These are phyloP conservation scores for Neocatenulostroma microsporum DNA, from an alignment of 2,329 filamentous ascomycete species.

Conservation along the genomic window DNA sequence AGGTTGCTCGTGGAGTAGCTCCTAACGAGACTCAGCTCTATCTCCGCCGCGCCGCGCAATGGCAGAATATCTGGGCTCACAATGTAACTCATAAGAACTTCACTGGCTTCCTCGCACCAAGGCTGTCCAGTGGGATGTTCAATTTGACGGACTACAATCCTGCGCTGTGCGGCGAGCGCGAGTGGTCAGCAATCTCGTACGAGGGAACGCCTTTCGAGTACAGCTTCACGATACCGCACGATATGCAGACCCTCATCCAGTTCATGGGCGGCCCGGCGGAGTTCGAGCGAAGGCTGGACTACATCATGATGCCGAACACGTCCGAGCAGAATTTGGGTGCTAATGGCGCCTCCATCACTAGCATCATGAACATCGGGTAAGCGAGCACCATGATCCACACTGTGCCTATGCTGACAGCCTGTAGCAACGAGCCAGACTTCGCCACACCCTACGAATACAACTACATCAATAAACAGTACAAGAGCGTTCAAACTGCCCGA, in stretches of 20 bases:
- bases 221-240: slow-evolving; percentile 37
- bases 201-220: slow-evolving; percentile 31
- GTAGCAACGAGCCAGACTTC: slow-evolving; percentile 27
- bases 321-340: slow-evolving; percentile 28
- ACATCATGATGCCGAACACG: slow-evolving; percentile 34
- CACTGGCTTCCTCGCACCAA: slow-evolving; percentile 25
- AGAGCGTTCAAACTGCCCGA: slow-evolving; percentile 20
- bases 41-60: slow-evolving; percentile 32
- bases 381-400: background rate
- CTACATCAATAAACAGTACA: slow-evolving; percentile 27
- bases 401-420: background rate
- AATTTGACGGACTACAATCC: slow-evolving; percentile 34
- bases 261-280: slow-evolving; percentile 35
- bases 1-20: slow-evolving; percentile 34
- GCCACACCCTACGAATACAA: slow-evolving; percentile 28
- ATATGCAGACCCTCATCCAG: slow-evolving; percentile 35
- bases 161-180: slow-evolving; percentile 35
- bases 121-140: slow-evolving; percentile 22
- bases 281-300: slow-evolving; percentile 36
- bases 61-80: slow-evolving; percentile 37
- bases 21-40: slow-evolving; percentile 35
- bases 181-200: slow-evolving; percentile 36
- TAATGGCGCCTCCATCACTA: slow-evolving; percentile 31
- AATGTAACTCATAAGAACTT: slow-evolving; percentile 31
- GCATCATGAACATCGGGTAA: slow-evolving; percentile 29